Conservation (phyloP, 352 stramenopile species). For the Globisporangium irregulare region DNA sequence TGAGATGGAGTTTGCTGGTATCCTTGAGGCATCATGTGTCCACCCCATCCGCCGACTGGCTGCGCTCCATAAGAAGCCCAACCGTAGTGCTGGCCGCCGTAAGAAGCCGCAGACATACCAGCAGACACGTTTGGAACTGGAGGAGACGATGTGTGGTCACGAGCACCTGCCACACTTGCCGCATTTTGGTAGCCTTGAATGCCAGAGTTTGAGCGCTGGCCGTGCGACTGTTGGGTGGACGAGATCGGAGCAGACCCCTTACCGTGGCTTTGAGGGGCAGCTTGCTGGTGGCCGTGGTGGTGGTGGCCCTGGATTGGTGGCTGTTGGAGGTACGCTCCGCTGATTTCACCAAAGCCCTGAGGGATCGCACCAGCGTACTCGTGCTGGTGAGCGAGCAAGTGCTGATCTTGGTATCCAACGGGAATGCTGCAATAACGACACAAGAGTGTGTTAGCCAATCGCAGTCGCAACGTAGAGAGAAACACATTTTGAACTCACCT, state of each 20-base stretch:
- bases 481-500: conserved; percentile 25
- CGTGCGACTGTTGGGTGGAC: conserved; percentile 45
- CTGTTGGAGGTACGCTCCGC: conserved; percentile 71
- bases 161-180: conserved; percentile 20
- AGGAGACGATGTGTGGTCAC: conserved; percentile 65
- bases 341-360: conserved; percentile 85
- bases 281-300: conserved; percentile 58
- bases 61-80: conserved; percentile 79
- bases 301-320: conserved; percentile 44
- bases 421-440: conserved; percentile 40
- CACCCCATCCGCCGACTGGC: conserved; percentile 65
- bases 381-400: conserved; percentile 75
- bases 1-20: conserved; percentile 73
- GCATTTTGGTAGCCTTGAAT: conserved; percentile 61
- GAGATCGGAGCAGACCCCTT: conserved; percentile 48
- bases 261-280: conserved; percentile 56
- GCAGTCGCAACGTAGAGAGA: not conserved
- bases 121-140: conserved; percentile 67
- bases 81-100: conserved; percentile 73
- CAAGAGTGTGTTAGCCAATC: conserved; percentile 4
- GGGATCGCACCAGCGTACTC: conserved; percentile 73
- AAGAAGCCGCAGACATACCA: conserved; percentile 49
- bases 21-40: conserved; percentile 81
- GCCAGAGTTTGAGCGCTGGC: conserved; percentile 50
- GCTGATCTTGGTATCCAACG: conserved; percentile 79